Evolutionary conservation across 768 basidiomycete genomes (phyloP), one percentile per base, ranked within the genome.

Genomic region (Boletellus emodensis): DNA sequence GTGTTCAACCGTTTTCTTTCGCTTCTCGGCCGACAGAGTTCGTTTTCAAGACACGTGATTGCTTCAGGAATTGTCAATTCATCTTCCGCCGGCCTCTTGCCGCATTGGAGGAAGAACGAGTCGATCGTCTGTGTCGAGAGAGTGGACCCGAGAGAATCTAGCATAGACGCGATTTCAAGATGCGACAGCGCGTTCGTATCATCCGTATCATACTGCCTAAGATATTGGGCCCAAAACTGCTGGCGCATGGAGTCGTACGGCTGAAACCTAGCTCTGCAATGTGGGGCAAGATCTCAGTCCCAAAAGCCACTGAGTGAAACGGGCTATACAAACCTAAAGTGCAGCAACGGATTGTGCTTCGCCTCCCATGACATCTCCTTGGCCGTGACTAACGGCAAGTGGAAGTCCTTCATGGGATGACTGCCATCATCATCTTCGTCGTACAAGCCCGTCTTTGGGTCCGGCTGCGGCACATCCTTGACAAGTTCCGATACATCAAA

Each of bases 61-160:
- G 82, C 78, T 67, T 99, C 84, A 24, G 87, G 84, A 14, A 89
- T 67, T 1, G 84, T 85, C 30, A 99, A 71, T 58, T 91, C 85
- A 52, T 84, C 94, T 18, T 73, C 68, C 7, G 75, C 74, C 0
- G 84, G 78, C 4, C 76, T 70, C 67, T 90, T 91, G 49, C 77
- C 77, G 60, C 76, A 79, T 7, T 82, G 78, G 8, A 76, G 80
- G 72, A 90, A 97, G 78, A 95, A 97, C 13, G 78, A 77, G 57
- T 87, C 78, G 51, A 96, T 73, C 1, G 95, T 98, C 39, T 82
- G 73, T 0, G 68, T 70, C 7, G 87, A 88, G 43, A 98, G 80
- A 0, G 95, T 98, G 4, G 94, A 96, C 5, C 94, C 94, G 34
- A 99, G 84, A 2, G 94, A 95, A 71, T 97, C 95, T 38, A 99